A percentile compares a stretch with the other conserved stretches of the same genome.
phyloP scores from a whole-genome alignment of 1,284 basidiomycete genomes.

The Cryptococcus sp. region DNA sequence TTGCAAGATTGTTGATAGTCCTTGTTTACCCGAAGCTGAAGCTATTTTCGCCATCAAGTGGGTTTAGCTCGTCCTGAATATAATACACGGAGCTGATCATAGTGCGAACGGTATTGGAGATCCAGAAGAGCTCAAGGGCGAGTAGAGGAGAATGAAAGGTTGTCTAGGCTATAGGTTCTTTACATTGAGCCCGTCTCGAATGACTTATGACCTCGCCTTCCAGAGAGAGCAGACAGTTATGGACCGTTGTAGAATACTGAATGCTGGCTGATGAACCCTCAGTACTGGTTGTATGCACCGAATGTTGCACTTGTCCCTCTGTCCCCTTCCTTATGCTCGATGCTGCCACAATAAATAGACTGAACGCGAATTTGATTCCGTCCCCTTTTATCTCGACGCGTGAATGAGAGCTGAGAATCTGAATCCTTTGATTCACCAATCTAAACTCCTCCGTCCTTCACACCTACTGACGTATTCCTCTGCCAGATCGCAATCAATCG shows the following conservation, averaged over 20 bases:
- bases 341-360: neutral
- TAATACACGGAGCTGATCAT: constrained; percentile 7
- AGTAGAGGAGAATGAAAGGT: neutral
- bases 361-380: neutral
- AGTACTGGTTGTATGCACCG: too few relatives aligned
- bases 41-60: constrained; percentile 88
- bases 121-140: constrained; percentile 70
- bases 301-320: too few relatives aligned
- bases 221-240: too few relatives aligned
- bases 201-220: too few relatives aligned
- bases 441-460: too few relatives aligned
- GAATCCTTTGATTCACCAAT: too few relatives aligned
- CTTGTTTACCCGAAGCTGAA: constrained; percentile 95
- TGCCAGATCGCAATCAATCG: too few relatives aligned
- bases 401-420: neutral
- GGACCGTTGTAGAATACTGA: too few relatives aligned
- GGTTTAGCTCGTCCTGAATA: constrained; percentile 9
- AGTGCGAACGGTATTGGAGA: constrained; percentile 77
- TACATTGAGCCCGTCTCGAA: too few relatives aligned
- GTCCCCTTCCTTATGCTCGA: neutral
- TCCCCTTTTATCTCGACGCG: neutral
- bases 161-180: too few relatives aligned
- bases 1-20: constrained; percentile 97
- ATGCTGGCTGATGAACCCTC: too few relatives aligned
- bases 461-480: too few relatives aligned